phyloP scores from a whole-genome alignment of 192 early-diverging fungal species.

The Rhizophagus prolifer region DNA sequence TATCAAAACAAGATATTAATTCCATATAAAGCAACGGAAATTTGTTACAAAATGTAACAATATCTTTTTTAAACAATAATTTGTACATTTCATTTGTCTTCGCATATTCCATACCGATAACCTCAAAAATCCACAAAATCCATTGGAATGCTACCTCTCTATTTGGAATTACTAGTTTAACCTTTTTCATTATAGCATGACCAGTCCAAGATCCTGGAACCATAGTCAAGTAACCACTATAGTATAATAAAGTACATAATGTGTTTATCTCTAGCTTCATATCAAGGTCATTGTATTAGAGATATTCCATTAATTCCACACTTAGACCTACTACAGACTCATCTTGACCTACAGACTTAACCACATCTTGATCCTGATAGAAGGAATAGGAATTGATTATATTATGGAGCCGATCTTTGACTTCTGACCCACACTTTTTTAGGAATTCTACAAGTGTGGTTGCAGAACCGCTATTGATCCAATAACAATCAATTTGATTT shows the following conservation, averaged over 20 bases:
- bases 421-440: constrained; percentile 1
- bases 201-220: neutral
- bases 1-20: neutral
- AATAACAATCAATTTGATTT: constrained; percentile 1
- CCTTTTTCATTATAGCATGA: neutral
- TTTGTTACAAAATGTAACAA: neutral
- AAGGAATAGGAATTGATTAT: neutral
- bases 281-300: constrained; percentile 1
- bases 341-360: no score
- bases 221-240: constrained; percentile 16
- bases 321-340: no score
- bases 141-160: constrained; percentile 10
- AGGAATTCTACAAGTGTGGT: neutral
- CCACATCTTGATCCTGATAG: neutral
- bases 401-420: neutral
- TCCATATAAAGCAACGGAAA: neutral
- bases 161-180: constrained; percentile 11
- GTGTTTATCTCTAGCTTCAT: neutral
- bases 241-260: constrained; percentile 4
- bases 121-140: neutral
- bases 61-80: no score
- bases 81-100: neutral
- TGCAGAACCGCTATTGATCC: constrained; percentile 15
- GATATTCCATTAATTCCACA: neutral
- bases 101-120: neutral